Percentiles rank a stretch among this genome's conserved stretches.
phyloP scores from a whole-genome alignment of 106 monocot species.

The Phalaenopsis aphrodite region DNA sequence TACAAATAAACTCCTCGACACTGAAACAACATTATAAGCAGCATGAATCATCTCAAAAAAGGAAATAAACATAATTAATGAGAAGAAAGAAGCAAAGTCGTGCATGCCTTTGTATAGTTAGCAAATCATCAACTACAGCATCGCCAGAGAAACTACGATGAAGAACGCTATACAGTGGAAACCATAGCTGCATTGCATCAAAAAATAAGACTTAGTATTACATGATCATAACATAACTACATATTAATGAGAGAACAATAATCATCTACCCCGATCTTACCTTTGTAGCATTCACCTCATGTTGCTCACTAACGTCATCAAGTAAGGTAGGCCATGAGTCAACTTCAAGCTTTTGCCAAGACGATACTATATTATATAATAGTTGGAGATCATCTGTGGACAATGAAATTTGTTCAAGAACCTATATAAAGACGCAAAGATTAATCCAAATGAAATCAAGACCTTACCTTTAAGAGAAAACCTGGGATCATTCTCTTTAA shows the following conservation, averaged over 20 bases:
- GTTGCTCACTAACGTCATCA: slow-evolving; percentile 44
- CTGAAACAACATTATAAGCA: slow-evolving; percentile 30
- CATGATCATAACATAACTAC: background rate
- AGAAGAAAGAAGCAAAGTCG: background rate
- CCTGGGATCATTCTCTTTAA: slow-evolving; percentile 53
- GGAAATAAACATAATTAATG: background rate
- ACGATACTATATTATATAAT: slow-evolving; percentile 32
- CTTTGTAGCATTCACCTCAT: slow-evolving; percentile 58
- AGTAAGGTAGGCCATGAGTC: slow-evolving; percentile 78
- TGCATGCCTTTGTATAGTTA: slow-evolving; percentile 50
- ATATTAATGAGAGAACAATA: background rate
- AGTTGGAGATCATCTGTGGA: slow-evolving; percentile 53
- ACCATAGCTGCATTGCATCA: slow-evolving; percentile 89
- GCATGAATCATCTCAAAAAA: slow-evolving; percentile 1
- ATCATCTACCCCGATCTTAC: slow-evolving; percentile 18
- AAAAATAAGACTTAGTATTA: background rate
- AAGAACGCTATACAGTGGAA: slow-evolving; percentile 68
- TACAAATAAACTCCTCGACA: slow-evolving; percentile 70
- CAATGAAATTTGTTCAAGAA: background rate
- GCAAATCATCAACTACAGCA: slow-evolving; percentile 16
- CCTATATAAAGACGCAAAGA: background rate
- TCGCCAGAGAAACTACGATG: slow-evolving; percentile 32
- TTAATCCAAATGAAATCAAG: background rate
- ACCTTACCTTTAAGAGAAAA: slow-evolving; percentile 46
- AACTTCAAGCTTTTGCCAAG: slow-evolving; percentile 86